phyloP scores from a whole-genome alignment of 2,329 filamentous ascomycete species.

The Zopfia rhizophila region DNA sequence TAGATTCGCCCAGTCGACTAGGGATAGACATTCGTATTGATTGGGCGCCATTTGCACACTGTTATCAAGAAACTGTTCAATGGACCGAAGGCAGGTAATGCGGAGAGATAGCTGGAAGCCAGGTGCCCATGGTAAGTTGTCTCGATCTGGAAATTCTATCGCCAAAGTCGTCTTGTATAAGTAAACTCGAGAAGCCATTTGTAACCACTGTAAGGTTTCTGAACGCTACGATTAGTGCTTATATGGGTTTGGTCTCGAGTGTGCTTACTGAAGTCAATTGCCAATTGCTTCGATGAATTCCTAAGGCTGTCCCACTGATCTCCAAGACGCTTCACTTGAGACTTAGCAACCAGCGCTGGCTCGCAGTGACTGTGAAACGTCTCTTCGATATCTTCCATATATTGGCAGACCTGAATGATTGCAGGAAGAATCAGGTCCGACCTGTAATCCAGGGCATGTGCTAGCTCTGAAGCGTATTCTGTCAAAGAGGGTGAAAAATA shows the following conservation, averaged over 20 bases:
- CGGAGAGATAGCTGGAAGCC: conserved; percentile 49
- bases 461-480: conserved; percentile 44
- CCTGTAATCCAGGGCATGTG: conserved; percentile 41
- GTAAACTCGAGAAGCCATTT: conserved; percentile 40
- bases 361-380: conserved; percentile 40
- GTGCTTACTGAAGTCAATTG: conserved; percentile 43
- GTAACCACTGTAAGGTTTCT: conserved; percentile 47
- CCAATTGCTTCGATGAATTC: conserved; percentile 38
- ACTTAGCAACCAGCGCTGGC: conserved; percentile 41
- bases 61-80: conserved; percentile 47
- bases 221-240: conserved; percentile 18
- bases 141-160: conserved; percentile 41
- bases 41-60: conserved; percentile 35
- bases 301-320: conserved; percentile 48
- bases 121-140: conserved; percentile 42
- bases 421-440: conserved; percentile 43
- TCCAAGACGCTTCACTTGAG: conserved; percentile 44
- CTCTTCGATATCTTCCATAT: conserved; percentile 49
- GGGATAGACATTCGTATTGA: conserved; percentile 42
- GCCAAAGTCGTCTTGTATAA: conserved; percentile 40
- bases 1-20: conserved; percentile 47
- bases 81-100: conserved; percentile 41
- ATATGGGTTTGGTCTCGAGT: not conserved
- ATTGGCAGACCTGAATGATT: conserved; percentile 45
- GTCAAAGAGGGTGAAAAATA: conserved; percentile 39